phyloP scores from a whole-genome alignment of 768 basidiomycete species.

The Pleurotus pulmonarius region DNA sequence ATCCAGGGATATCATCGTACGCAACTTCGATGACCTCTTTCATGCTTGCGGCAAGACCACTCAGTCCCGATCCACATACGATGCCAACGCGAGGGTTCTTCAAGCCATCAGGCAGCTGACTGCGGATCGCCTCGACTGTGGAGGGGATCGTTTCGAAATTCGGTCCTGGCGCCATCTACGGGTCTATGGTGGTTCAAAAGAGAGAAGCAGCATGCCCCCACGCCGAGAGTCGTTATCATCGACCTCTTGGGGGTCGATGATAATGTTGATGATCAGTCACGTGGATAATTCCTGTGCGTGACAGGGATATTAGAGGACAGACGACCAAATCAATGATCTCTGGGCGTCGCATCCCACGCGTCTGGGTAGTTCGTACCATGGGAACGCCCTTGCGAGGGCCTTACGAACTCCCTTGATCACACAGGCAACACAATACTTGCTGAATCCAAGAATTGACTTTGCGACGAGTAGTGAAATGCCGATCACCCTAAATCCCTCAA shows the following conservation, averaged over 20 bases:
- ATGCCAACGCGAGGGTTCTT: conserved; percentile 70
- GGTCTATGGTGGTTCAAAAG: background rate
- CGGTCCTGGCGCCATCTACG: background rate
- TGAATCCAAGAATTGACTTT: no score
- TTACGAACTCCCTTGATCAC: no score
- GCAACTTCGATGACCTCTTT: conserved; percentile 55
- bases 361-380: no score
- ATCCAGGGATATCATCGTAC: conserved; percentile 69
- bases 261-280: no score
- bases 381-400: no score
- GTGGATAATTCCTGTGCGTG: no score
- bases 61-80: conserved; percentile 84
- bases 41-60: conserved; percentile 64
- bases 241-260: no score
- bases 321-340: no score
- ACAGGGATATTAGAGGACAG: no score
- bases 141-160: background rate
- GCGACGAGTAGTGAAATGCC: background rate
- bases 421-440: no score
- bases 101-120: conserved; percentile 29
- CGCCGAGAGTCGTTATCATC: no score
- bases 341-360: no score
- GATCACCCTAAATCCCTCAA: conserved; percentile 2
- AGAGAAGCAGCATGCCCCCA: background rate
- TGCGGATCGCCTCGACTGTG: background rate